Base-by-base conservation (phyloP, 768 basidiomycete species). In the Fibroporia radiculosa region DNA sequence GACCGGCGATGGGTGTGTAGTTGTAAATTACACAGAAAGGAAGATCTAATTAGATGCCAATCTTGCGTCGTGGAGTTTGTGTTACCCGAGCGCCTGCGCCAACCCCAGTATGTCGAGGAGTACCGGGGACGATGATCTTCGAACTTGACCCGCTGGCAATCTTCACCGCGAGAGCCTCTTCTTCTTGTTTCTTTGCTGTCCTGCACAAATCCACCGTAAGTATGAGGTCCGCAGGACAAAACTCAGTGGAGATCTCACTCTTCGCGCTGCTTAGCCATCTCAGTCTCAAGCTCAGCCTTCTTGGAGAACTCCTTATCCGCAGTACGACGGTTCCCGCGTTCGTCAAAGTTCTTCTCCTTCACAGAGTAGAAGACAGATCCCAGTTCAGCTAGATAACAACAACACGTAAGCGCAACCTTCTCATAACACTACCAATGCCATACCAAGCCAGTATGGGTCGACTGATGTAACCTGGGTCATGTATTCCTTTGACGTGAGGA, bases 391-490 rank as follows among this genome's bases (percentile, higher is more conserved):
- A 18, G 49, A 33, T 48, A 34, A 29, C 29, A 35, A 46, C 35
- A 55, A 50, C 12, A 12, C 24, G 46, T 33, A 49, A 53, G 38
- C 2, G 37, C 11, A 36, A 22, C 11, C n/a, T 33, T 35, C 22
- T 23, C 10, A 29, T 7, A 48, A 32, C 0, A 4, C 16, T 19
- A 42, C 19, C 20, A 43, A 25, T 25, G 29, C 24, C 73, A 60
- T 65, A 89, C 92, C 93, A 27, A 98, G 76, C 96, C 96, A 99
- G 65, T 93, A 93, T 3, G 96, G 83, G 59, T 98, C 93, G 50
- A 98, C 87, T 0, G 95, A 82, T 2, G 96, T 97, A n/a, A 99
- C 96, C 62, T 93, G 92, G 14, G 93, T 95, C 93, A 97, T 96
- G 67, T 99, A 99, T 64, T 90, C 84, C 59, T 93, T 95, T 25